Base-by-base conservation (phyloP, 768 basidiomycete species). In the Lactarius hengduanensis region DNA sequence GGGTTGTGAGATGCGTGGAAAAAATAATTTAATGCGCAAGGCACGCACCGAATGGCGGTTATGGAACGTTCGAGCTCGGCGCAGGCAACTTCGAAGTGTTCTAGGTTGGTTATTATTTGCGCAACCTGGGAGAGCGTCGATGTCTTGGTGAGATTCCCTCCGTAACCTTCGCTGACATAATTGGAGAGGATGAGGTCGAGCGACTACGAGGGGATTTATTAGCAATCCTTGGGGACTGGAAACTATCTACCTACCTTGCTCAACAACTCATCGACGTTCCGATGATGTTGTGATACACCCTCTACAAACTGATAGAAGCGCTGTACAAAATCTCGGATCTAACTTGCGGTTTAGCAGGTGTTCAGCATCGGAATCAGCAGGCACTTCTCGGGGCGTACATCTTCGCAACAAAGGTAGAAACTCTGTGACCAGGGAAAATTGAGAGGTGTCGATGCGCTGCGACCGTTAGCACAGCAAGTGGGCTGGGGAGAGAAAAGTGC, bases 231-330 rank as follows among this genome's bases (percentile, higher is more conserved):
- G 16, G 57, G 36, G 38, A 36, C n/a, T 43, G 43, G 40, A 11
- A 30, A 57, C 16, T 10, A 45, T 73, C 65, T 72, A 45, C 73
- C 64, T 72, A 95, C 96, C 82, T 89, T 94, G 78, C 89, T 89
- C 59, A 99, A 76, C 10, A 98, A 81, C 62, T 94, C 94, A 72
- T 98, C 96, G 38, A 96, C 92, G 73, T 96, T 91, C 53, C 90
- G 84, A 75, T 95, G 91, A 65, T 94, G 91, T 73, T 96, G 92
- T 2, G 91, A 88, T 6, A 97, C 91, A 10, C 96, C 96, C 71
- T 99, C 97, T 0, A 96, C 87, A 76, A 98, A 99, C 28, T 93
- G 89, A 74, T 98, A 96, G 79, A 97, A 98, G 71, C 93, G 94
- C 71, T 95, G 91, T 45, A 97, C 91, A 73, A 96, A 98, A 53